Conservation (phyloP, 441 rosid species). For the Metrosideros polymorpha region DNA sequence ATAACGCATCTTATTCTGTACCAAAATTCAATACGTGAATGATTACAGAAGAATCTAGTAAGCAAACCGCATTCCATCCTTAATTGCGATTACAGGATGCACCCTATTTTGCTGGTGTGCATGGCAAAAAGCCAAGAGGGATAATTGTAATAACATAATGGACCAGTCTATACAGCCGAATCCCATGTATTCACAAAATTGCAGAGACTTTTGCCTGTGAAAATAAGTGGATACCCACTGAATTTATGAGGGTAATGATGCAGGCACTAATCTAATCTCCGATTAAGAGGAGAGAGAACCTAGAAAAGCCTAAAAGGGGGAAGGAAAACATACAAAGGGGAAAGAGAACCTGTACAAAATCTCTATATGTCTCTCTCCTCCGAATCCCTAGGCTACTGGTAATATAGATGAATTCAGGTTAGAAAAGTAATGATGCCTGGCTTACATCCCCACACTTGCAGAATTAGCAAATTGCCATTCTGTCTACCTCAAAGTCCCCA, state of each 20-base stretch:
- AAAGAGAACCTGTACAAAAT: conserved; percentile 64
- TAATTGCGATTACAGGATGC: no score
- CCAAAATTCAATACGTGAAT: background rate
- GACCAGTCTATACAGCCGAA: conserved; percentile 13
- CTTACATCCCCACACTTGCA: conserved; percentile 1
- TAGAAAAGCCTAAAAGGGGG: conserved; percentile 3
- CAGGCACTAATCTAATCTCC: conserved; percentile 43
- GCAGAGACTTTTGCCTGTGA: conserved; percentile 34
- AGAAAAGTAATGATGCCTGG: conserved; percentile 1
- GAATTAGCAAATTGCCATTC: conserved; percentile 5
- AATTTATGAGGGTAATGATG: conserved; percentile 31
- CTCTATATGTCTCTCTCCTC: conserved; percentile 51
- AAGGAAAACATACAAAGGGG: conserved; percentile 15
- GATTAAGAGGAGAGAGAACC: conserved; percentile 16
- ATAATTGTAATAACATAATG: conserved; percentile 3
- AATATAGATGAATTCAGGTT: conserved; percentile 33
- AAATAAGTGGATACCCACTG: conserved; percentile 25
- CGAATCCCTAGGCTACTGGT: conserved; percentile 41
- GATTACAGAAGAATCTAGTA: background rate
- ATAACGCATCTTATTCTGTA: background rate
- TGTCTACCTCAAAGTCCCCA: conserved; percentile 22
- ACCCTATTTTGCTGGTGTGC: no score
- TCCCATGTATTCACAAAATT: conserved; percentile 51
- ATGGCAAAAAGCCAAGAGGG: background rate
- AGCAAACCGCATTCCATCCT: background rate